These are phyloP conservation scores for Meyerozyma guilliermondii DNA, from an alignment of 1,139 yeast genomes.

Conservation along the genomic window DNA sequence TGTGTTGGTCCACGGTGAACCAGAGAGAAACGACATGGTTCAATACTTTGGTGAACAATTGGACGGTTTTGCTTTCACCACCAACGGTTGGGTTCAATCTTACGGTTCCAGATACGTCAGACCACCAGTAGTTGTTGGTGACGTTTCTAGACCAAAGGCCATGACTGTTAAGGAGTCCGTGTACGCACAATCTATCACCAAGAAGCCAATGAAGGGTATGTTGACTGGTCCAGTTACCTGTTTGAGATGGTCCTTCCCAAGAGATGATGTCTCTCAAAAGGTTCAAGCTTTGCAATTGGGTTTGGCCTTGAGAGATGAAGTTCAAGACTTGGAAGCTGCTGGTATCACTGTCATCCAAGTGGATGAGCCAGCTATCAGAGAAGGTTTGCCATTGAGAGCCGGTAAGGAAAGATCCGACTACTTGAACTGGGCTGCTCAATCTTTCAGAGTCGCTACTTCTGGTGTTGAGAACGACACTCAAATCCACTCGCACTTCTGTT, in stretches of 20 bases:
- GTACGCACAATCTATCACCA: constrained; percentile 94
- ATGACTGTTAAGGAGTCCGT: constrained; percentile 99
- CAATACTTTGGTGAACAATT: constrained; percentile 99
- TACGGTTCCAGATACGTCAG: constrained; percentile 99
- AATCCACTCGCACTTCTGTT: constrained; percentile 99
- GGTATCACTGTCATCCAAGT: constrained; percentile 98
- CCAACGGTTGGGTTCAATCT: constrained; percentile 99
- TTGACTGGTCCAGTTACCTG: constrained; percentile 99
- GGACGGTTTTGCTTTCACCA: constrained; percentile 96
- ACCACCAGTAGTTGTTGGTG: constrained; percentile 99
- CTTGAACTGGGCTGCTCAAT: constrained; percentile 98
- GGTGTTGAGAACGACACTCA: constrained; percentile 95
- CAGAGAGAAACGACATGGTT: constrained; percentile 99
- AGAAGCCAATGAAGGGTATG: constrained; percentile 99
- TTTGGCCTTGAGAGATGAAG: constrained; percentile 97
- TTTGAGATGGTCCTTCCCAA: constrained; percentile 99
- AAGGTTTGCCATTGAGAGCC: constrained; percentile 98
- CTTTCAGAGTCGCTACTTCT: constrained; percentile 98
- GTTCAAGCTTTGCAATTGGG: constrained; percentile 96
- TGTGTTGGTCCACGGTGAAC: constrained; percentile 99
- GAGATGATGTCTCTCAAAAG: constrained; percentile 94
- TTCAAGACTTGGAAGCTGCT: constrained; percentile 94
- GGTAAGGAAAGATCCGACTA: constrained; percentile 96
- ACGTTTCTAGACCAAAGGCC: constrained; percentile 95
- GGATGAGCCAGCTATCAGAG: constrained; percentile 99